Evolutionary conservation across 768 basidiomycete genomes (phyloP).

Genomic region (Hemileccinum rubropunctum): DNA sequence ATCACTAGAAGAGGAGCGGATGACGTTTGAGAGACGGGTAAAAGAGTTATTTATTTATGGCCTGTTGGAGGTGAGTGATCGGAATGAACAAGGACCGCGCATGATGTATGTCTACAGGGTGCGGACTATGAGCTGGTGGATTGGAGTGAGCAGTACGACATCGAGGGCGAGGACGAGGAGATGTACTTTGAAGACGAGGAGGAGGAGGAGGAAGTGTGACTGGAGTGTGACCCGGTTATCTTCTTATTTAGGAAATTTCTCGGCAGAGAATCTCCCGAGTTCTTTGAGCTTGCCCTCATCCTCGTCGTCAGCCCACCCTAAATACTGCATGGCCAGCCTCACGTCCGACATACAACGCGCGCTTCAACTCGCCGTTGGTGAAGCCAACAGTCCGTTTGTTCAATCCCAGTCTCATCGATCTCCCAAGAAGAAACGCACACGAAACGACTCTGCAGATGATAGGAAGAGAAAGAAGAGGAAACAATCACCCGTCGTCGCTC

Average conservation of each 20-base stretch:
- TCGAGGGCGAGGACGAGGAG: slow-evolving; percentile 63
- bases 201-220: slow-evolving; percentile 40
- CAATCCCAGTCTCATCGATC: not conserved
- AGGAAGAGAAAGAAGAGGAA: slow-evolving; percentile 38
- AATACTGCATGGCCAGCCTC: slow-evolving; percentile 34
- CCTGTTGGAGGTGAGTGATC: slow-evolving; percentile 56
- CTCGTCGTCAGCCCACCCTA: slow-evolving; percentile 39
- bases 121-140: slow-evolving; percentile 71
- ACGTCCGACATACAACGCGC: slow-evolving; percentile 47
- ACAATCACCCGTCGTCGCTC: too few species aligned
- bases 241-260: slow-evolving; percentile 14
- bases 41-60: slow-evolving; percentile 76
- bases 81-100: not conserved
- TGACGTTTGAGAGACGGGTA: slow-evolving; percentile 57
- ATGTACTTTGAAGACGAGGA: slow-evolving; percentile 72
- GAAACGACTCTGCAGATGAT: slow-evolving; percentile 20
- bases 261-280: slow-evolving; percentile 9
- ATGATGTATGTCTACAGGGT: slow-evolving; percentile 38
- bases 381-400: slow-evolving; percentile 37
- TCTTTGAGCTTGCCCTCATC: slow-evolving; percentile 40
- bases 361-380: slow-evolving; percentile 48
- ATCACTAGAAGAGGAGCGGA: slow-evolving; percentile 47
- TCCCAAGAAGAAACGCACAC: slow-evolving; percentile 35
- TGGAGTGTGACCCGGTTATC: slow-evolving; percentile 3
- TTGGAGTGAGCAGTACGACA: slow-evolving; percentile 71